phyloP scores from a whole-genome alignment of 1,284 basidiomycete genomes.

The Rhodotorula sp. region DNA sequence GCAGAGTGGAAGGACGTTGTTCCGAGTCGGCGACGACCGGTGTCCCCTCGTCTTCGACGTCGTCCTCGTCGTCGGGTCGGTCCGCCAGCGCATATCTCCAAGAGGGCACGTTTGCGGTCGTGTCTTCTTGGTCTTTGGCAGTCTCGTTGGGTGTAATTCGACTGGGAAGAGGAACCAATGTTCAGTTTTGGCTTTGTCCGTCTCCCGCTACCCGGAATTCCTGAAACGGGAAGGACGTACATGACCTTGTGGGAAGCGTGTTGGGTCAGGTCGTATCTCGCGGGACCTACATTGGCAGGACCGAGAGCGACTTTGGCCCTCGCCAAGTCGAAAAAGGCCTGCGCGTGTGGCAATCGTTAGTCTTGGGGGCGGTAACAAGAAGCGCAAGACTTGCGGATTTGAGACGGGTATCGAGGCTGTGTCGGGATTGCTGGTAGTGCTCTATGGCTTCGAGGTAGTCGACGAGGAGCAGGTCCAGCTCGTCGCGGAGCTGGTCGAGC shows the following conservation, averaged over 20 bases:
- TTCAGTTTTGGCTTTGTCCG: background rate
- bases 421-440: slow-evolving; percentile 26
- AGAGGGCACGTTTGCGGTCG: background rate
- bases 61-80: background rate
- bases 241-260: slow-evolving; percentile 18
- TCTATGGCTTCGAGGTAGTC: slow-evolving; percentile 36
- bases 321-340: slow-evolving; percentile 40
- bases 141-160: no score
- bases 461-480: slow-evolving; percentile 34
- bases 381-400: slow-evolving; percentile 20
- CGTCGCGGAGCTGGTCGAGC: slow-evolving; percentile 1
- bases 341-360: background rate
- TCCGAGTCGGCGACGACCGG: background rate
- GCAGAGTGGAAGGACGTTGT: no score
- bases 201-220: background rate
- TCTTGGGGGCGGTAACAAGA: background rate
- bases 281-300: slow-evolving; percentile 22
- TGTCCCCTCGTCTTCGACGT: background rate
- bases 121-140: no score
- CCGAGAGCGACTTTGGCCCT: slow-evolving; percentile 39
- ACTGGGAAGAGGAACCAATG: background rate
- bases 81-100: background rate
- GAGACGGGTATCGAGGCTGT: slow-evolving; percentile 22
- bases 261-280: slow-evolving; percentile 27
- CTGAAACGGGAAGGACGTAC: slow-evolving; percentile 15